A percentile compares a stretch with the other conserved stretches of the same genome.
Evolutionary conservation across 75 land plant species (phyloP).

Genomic region (Adiantum capillusveneris): DNA sequence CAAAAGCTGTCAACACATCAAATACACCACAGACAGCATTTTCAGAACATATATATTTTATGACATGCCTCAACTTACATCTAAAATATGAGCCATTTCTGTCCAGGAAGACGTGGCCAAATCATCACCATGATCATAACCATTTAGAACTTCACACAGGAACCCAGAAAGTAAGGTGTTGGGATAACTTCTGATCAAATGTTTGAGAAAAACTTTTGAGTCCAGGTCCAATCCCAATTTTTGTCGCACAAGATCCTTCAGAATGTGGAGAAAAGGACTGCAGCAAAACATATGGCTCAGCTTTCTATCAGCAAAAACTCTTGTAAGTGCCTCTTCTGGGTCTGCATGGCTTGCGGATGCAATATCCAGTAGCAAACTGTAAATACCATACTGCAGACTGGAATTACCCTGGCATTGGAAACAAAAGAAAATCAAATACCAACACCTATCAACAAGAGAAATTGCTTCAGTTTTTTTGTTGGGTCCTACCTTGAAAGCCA

Average conservation of each 20-base stretch:
- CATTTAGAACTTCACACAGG: no score
- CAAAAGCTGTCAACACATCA: no score
- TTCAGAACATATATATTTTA: no score
- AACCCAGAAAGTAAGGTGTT: not conserved
- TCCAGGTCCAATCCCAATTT: slow-evolving; percentile 26
- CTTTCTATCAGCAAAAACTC: slow-evolving; percentile 31
- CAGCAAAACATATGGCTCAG: slow-evolving; percentile 58
- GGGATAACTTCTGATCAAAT: slow-evolving; percentile 21
- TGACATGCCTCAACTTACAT: no score
- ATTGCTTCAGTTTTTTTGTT: slow-evolving; percentile 13
- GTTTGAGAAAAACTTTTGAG: slow-evolving; percentile 43
- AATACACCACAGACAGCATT: no score
- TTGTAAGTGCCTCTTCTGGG: not conserved
- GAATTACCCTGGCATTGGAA: not conserved
- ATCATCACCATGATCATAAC: no score
- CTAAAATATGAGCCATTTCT: no score
- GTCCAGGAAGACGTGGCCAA: no score
- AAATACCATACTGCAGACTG: not conserved
- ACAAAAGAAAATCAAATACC: not conserved
- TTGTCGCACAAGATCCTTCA: slow-evolving; percentile 24
- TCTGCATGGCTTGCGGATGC: not conserved
- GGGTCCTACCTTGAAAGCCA: slow-evolving; percentile 35
- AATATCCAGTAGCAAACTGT: not conserved
- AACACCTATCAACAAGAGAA: slow-evolving; percentile 20
- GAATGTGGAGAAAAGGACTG: slow-evolving; percentile 35